Base-by-base conservation (phyloP, 139 green algal genomes). In the Tetratostichococcus sp. region DNA sequence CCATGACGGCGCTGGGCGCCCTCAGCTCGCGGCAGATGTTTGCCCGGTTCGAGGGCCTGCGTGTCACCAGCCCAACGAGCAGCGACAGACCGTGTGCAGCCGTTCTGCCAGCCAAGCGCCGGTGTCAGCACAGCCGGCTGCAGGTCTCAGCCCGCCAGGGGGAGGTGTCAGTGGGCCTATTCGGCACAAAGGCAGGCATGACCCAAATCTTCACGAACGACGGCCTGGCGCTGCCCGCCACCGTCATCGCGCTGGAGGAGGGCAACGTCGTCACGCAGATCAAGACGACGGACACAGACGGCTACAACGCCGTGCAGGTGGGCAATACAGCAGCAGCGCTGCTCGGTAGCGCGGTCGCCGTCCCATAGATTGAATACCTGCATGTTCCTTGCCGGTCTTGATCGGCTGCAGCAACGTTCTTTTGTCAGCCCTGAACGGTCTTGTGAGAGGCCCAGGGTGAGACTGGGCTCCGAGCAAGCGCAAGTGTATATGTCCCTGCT, bases 121-220 rank as follows among this genome's bases (percentile, higher is more conserved):
- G 50, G 50, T 62, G 62, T 8, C 73, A 66, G 35, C 65, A 72
- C n/a, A 26, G 21, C 62, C 62, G 33, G 2, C 28, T 77, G 5
- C 43, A 30, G 0, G 73, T 77, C 16, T 28, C 69, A 67, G 84
- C 84, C 31, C 73, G 84, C 16, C 31, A 69, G 16, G 22, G 30
- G 14, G 86, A 91, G 71, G 79, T 82, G 62, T 89, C 84, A 30
- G 86, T 97, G 5, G 95, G 95, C 67, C 73, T 98, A 21, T 90
- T 93, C 21, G 95, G 92, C 50, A 98, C 91, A 42, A 99, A 99
- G 88, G 95, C 94, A 17, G 96, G 95, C 76, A 99, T 99, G 96
- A 96, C 95, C 75, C 85, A 87, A 67, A 91, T 92, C 50, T 99
- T 99, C 83, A 96, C 83, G 22, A 80, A 88, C 8, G 86, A 97